Conservation (phyloP, 192 early-diverging fungal species). For the Rhizoclosmatium globosum region DNA sequence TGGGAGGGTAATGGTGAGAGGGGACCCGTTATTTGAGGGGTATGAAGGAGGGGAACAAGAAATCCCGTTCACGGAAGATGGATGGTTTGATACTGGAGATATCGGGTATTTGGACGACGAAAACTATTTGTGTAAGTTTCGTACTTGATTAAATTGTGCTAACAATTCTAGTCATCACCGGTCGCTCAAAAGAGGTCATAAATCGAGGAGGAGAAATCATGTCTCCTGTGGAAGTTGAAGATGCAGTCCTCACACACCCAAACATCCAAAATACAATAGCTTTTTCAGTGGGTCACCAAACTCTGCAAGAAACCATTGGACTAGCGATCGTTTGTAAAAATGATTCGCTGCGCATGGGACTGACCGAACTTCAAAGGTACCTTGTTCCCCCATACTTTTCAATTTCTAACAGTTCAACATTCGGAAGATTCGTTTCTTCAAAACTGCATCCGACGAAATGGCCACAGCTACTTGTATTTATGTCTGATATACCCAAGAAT, state of each 20-base stretch:
- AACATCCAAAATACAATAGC: slow-evolving; percentile 48
- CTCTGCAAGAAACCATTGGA: slow-evolving; percentile 57
- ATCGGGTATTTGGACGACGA: slow-evolving; percentile 81
- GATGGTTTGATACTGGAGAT: slow-evolving; percentile 87
- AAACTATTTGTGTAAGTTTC: slow-evolving; percentile 62
- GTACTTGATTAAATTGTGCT: slow-evolving; percentile 11
- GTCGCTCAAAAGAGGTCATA: slow-evolving; percentile 90
- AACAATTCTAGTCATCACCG: slow-evolving; percentile 61
- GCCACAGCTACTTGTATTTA: slow-evolving; percentile 54
- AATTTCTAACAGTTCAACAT: neutral
- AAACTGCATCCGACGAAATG: slow-evolving; percentile 50
- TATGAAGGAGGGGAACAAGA: slow-evolving; percentile 48
- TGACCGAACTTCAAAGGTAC: slow-evolving; percentile 30
- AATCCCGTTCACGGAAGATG: slow-evolving; percentile 52
- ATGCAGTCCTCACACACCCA: slow-evolving; percentile 57
- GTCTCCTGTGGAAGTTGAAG: slow-evolving; percentile 86
- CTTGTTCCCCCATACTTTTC: neutral
- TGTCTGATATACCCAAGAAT: slow-evolving; percentile 55
- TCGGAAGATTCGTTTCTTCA: slow-evolving; percentile 35
- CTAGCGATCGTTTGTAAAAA: slow-evolving; percentile 45
- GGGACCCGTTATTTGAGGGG: slow-evolving; percentile 50
- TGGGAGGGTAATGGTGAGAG: slow-evolving; percentile 54
- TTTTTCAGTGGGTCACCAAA: slow-evolving; percentile 52
- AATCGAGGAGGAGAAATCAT: slow-evolving; percentile 93
- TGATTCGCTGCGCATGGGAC: slow-evolving; percentile 22